Evolutionary conservation across 2,329 filamentous ascomycete species (phyloP), one percentile per base, ranked within the genome.

Genomic region (Elsinoe necatrix): DNA sequence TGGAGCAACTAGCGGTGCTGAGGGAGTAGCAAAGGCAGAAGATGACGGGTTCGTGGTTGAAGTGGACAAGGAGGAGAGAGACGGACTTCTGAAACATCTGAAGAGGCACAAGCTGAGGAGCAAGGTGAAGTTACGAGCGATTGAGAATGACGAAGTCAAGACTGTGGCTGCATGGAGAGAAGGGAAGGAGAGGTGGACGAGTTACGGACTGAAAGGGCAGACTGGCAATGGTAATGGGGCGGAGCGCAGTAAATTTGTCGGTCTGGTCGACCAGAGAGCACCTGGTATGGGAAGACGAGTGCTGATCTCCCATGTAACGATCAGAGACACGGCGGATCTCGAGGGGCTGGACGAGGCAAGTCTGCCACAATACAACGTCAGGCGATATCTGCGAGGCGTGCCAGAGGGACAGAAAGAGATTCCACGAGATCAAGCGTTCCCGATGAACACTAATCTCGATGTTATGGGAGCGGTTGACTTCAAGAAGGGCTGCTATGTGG

Each of bases 401-500:
- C 77, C 92, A 0, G 93, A 98, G 73, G 92, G 93, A 1, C 87
- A 88, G 67, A 69, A 73, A 14, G 93, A 98, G 74, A 84, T 98
- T 18, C 69, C 81, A 5, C 73, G 78, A 58, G 86, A 86, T 61
- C 74, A 79, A 16, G 84, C 89, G 0, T 76, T 98, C 56, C 92
- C 93, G 1, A 85, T 91, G 70, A 92, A 97, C 72, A 85, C 80
- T 67, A 96, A 96, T 69, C 80, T 97, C 68, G 93, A 98, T 71
- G 74, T 88, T 59, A 88, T 88, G 79, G 80, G 81, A 48, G 93
- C 83, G 23, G 85, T 98, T 62, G 89, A 96, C 72, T 98, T 93
- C 74, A 83, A 83, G 67, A 98, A 98, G 74, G 93, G 93, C 6
- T 98, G 93, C 73, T 98, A 98, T 71, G 83, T 97, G 6, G 93